Evolutionary conservation across 495 filamentous ascomycete genomes (phyloP), one percentile per base, ranked within the genome.

Genomic region (Hyaloscypha variabilis): DNA sequence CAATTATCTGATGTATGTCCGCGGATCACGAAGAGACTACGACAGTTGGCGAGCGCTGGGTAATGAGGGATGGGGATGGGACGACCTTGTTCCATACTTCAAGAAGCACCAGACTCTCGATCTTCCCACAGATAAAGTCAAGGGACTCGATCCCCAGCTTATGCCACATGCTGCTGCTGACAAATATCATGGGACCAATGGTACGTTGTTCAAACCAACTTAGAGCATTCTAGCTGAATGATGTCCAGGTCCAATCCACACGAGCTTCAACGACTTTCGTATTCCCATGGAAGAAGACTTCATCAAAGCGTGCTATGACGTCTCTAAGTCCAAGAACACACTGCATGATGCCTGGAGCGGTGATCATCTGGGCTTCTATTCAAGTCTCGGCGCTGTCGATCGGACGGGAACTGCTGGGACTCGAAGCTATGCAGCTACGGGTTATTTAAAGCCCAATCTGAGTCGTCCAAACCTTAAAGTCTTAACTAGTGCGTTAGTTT

Each of bases 1-100:
- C 50, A 89, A 88, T 69, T 80, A 82, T 14, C 60, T 66, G 64
- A 53, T 66, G 25, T 56, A 61, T n/a, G 8, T 46, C 11, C 42
- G 64, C 36, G 26, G 46, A 83, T 77, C 70, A 75, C 73, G 2
- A 67, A 75, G 49, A 73, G 51, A 65, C 64, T 64, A 58, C 26
- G 53, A 67, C 30, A 21, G 51, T 0, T 67, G 69, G 69, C 56
- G 67, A 29, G 50, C 52, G 0, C n/a, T 69, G n/a, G 63, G 67
- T 58, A 60, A 54, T 29, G 6, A 17, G 1, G 69, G 69, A 0
- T 71, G 69, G 69, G 63, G 58, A 21, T 66, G 60, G 58, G 52
- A 46, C 29, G 50, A 50, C n/a, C 30, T 71, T n/a, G 29, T 67
- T 28, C 64, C 68, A 3, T 67, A 65, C 49, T 67, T 62, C 25